These are phyloP conservation scores for Cryptococcus neoformans DNA, from an alignment of 1,284 basidiomycete genomes.

Conservation along the genomic window DNA sequence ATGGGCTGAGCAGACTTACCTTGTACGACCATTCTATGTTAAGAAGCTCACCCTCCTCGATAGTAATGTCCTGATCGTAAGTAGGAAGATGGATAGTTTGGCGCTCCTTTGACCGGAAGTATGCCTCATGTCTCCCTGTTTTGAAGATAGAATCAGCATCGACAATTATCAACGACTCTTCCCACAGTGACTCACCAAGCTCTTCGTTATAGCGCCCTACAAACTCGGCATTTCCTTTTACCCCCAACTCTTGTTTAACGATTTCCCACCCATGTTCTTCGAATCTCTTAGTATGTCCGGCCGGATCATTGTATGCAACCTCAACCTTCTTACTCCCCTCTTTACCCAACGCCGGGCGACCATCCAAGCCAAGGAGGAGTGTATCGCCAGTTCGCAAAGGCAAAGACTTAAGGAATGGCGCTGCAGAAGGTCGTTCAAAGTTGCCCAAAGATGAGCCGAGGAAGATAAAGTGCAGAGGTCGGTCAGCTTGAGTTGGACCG, in stretches of 20 bases:
- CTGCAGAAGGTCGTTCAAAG: constrained; percentile 72
- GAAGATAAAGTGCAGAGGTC: constrained; percentile 79
- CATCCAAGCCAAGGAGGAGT: constrained; percentile 75
- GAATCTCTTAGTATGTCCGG: constrained; percentile 74
- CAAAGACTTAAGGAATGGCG: constrained; percentile 71
- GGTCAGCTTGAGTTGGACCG: not conserved
- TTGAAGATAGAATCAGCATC: not conserved
- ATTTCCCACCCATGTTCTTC: constrained; percentile 84
- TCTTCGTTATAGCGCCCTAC: constrained; percentile 69
- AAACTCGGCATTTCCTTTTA: constrained; percentile 59
- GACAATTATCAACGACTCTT: not conserved
- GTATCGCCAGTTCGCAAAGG: constrained; percentile 64
- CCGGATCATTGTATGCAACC: constrained; percentile 75
- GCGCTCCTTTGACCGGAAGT: constrained; percentile 65
- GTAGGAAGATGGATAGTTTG: constrained; percentile 61
- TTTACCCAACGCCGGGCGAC: constrained; percentile 38
- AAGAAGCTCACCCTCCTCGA: constrained; percentile 70
- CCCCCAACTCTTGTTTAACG: constrained; percentile 46
- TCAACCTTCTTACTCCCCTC: constrained; percentile 45
- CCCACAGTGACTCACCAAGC: constrained; percentile 56
- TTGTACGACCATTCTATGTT: constrained; percentile 88
- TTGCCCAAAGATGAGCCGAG: constrained; percentile 95
- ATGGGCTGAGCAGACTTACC: constrained; percentile 51
- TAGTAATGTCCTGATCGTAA: constrained; percentile 51
- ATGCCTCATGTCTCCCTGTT: constrained; percentile 80